These are phyloP conservation scores for Penicillium lividum DNA, from an alignment of 495 filamentous ascomycete species.

Conservation along the genomic window DNA sequence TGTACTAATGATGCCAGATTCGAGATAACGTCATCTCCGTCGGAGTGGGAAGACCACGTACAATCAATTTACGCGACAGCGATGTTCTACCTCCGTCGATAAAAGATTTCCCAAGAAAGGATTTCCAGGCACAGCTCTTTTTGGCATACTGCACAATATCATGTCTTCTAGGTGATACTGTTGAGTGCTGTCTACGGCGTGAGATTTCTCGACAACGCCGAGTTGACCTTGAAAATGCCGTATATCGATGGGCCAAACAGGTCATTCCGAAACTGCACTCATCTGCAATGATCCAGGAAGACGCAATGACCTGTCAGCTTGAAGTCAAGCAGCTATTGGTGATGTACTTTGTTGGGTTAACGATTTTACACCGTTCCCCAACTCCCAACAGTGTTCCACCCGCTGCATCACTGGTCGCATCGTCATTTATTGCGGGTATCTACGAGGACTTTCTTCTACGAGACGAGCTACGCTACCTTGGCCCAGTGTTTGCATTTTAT, in stretches of 20 bases:
- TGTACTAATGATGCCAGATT: constrained; percentile 15
- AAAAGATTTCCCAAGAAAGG: constrained; percentile 27
- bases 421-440: constrained; percentile 33
- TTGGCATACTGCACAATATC: constrained; percentile 31
- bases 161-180: constrained; percentile 29
- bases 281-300: constrained; percentile 20
- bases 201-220: constrained; percentile 30
- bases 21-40: constrained; percentile 35
- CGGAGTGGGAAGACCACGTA: constrained; percentile 31
- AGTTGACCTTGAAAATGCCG: constrained; percentile 30
- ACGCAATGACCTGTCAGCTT: constrained; percentile 20
- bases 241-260: constrained; percentile 34
- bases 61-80: constrained; percentile 32
- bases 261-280: constrained; percentile 28
- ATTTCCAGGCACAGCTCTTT: constrained; percentile 29
- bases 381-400: constrained; percentile 29
- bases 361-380: constrained; percentile 29
- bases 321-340: constrained; percentile 29
- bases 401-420: constrained; percentile 27
- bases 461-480: constrained; percentile 31
- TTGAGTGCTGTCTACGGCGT: constrained; percentile 27
- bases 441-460: constrained; percentile 35
- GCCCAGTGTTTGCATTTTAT: constrained; percentile 33
- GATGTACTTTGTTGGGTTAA: constrained; percentile 33
- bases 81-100: constrained; percentile 35